These are phyloP conservation scores for Nemania sp. DNA, from an alignment of 2,329 filamentous ascomycete species.

Conservation along the genomic window DNA sequence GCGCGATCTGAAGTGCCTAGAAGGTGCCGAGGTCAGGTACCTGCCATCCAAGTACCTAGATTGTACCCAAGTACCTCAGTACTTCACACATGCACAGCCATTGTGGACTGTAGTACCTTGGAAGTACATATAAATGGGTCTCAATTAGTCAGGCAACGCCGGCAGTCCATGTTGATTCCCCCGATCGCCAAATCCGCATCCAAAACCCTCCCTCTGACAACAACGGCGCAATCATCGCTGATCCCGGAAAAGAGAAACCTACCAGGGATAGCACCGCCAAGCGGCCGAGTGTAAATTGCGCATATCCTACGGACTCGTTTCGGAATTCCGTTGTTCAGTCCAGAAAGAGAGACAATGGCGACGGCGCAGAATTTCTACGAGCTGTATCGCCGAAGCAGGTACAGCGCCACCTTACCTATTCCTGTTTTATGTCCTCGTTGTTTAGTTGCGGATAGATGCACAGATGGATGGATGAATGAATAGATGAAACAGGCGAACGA, in stretches of 20 bases:
- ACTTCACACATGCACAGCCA: no score
- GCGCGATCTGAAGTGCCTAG: no score
- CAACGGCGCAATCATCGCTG: constrained; percentile 5
- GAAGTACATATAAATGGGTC: no score
- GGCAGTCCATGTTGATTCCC: background rate
- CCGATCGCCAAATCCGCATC: background rate
- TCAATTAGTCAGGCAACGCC: constrained; percentile 1
- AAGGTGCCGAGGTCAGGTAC: no score
- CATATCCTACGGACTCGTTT: background rate
- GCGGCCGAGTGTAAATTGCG: background rate
- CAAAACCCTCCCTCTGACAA: constrained; percentile 16
- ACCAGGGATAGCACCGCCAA: background rate
- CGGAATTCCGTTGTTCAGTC: constrained; percentile 21
- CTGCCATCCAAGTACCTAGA: no score
- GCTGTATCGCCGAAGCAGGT: constrained; percentile 98
- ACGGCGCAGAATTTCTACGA: constrained; percentile 76
- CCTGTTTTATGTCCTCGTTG: no score
- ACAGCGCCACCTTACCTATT: constrained; percentile 42
- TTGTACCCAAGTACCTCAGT: background rate
- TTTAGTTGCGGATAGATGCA: constrained; percentile 6
- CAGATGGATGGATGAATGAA: constrained; percentile 1
- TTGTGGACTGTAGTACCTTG: background rate
- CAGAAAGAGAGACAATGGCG: constrained; percentile 38
- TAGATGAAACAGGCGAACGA: no score
- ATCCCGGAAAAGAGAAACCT: constrained; percentile 1